Evolutionary conservation across 225 moss, liverwort and hornwort species (phyloP), one percentile per base, ranked within the genome.

Genomic region (Straminergon stramineum): DNA sequence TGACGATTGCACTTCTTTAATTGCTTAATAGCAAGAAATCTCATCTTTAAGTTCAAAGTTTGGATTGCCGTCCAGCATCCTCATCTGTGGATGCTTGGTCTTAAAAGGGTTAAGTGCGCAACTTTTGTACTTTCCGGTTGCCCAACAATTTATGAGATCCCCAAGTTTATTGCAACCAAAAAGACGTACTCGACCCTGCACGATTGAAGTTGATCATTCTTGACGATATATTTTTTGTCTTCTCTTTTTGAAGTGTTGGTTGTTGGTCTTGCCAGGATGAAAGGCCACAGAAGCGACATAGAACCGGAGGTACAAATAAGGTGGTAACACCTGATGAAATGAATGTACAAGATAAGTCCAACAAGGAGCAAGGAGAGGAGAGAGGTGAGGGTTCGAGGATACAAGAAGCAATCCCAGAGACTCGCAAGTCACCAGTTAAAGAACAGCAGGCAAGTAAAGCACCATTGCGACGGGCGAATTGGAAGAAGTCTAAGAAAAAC

Each of bases 281-380:
- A 74, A 88, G 82, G 61, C 88, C 88, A 79, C 91, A 82, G 87
- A 94, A 93, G 91, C 92, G 94, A 83, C 87, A 85, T 63, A 92
- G 57, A 90, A 22, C 56, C 19, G 92, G 69, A 83, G 88, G 73
- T 34, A 75, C 79, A 60, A 90, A 35, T 65, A 89, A 79, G 69
- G 63, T n/a, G 51, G 79, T 62, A 43, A 89, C 43, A 45, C 83
- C 87, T 70, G 90, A 88, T 43, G 82, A 80, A 74, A 22, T 62
- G 79, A 79, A 68, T 83, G 61, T 74, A 75, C 85, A 48, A 81
- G 89, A 37, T 69, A 83, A 79, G 67, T 68, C 79, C 52, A 80
- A 62, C 37, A 66, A 90, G 58, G 85, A 35, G 61, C 87, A 56
- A 81, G 52, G 48, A 53, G 66, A 87, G 64, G 67, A 27, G 58